Base-by-base conservation (phyloP, 768 basidiomycete genomes). In the Guyanaporus albipodus region DNA sequence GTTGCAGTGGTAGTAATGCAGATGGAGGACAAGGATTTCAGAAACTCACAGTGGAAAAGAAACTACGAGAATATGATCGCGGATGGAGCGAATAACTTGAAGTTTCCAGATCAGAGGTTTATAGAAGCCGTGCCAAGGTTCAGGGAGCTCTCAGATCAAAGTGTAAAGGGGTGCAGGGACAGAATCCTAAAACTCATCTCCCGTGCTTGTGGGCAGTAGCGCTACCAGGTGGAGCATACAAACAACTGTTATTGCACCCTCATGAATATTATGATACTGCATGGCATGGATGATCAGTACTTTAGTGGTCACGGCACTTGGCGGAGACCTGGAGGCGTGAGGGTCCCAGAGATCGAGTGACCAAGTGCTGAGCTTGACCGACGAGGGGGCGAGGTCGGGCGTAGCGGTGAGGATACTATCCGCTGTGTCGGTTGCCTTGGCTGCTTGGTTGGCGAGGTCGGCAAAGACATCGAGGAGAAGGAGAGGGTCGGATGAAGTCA, bases 321-420 rank as follows among this genome's bases (percentile, higher is more conserved):
- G n/a, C n/a, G n/a, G n/a, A n/a, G n/a, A 33, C 64, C 63, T 10
- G 67, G 58, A 22, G 71, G 52, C 17, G 64, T 41, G 21, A 55
- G 47, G n/a, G 57, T 41, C 32, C 50, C 57, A 7, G 66, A 54
- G 33, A 50, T 44, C 54, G 58, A 31, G 56, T 56, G 41, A 45
- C 53, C 27, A 61, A 50, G 44, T 38, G 52, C 49, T 43, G 56
- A 32, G 31, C 31, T 44, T 27, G 55, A 41, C 43, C 56, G 53
- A 18, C 52, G 48, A n/a, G n/a, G n/a, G n/a, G n/a, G n/a, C n/a
- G n/a, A n/a, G n/a, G 58, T 54, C 7, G 74, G 67, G 12, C 74
- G 70, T n/a, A 77, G 63, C 3, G 77, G 75, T 1, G 78, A 79
- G 4, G 74, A 59, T 1, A 67, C 67, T 0, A 62, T 67, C 24